Base-by-base conservation (phyloP, 495 filamentous ascomycete species). In the Aspergillus heteromorphus region DNA sequence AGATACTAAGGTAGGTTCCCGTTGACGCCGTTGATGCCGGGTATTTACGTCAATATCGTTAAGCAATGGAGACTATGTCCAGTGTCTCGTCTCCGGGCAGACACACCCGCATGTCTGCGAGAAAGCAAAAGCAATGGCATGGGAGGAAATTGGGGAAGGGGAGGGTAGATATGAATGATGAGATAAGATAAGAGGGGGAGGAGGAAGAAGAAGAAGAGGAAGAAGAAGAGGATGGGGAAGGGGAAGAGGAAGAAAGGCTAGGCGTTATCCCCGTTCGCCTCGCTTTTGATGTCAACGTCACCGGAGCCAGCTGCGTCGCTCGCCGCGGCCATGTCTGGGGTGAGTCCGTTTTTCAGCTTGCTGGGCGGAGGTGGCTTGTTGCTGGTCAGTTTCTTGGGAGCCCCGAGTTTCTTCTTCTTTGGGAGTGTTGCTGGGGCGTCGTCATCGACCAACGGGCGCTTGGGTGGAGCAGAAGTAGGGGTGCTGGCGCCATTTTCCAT, bases 341-440 rank as follows among this genome's bases (percentile, higher is more conserved):
- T 65, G 6, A 65, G 21, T 6, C 59, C 59, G 56, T 76, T 74
- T 51, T 77, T 77, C 7, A 77, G 57, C 58, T 77, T 77, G 55
- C 74, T 63, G 19, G 59, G 50, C 30, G 57, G 54, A 29, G 72
- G 71, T 4, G 72, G 74, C 49, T 77, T 77, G 34, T 64, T 70
- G 17, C 54, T 61, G 1, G 65, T 64, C 21, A 63, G 53, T 57
- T 77, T 77, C 61, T 77, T 77, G 14, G 69, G 61, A 9, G 57
- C 57, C 20, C 69, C 69, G 2, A 67, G 60, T 59, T 77, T 77
- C 62, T 77, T 77, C 62, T 77, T 77, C 63, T 77, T 77, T 5
- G 70, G 66, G 7, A 71, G 56, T 19, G 66, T 63, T 31, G 71
- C 58, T 19, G 69, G 70, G 13, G 65, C 58, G 7, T 70, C 70